phyloP scores from a whole-genome alignment of 148 eudicot species.

The Chenopodium formosanum region DNA sequence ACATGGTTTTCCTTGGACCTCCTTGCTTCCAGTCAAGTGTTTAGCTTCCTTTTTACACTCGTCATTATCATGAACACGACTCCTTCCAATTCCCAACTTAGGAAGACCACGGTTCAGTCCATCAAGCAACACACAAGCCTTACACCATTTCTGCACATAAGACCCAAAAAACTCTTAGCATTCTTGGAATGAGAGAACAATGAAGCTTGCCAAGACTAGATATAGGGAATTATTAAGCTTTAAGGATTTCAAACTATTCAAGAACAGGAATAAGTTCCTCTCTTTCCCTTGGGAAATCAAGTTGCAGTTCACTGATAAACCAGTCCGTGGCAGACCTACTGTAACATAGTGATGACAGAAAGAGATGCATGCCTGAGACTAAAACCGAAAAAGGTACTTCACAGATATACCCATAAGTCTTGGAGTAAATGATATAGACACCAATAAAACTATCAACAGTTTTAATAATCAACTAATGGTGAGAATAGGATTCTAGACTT shows the following conservation, averaged over 20 bases:
- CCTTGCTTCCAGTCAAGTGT: slow-evolving; percentile 43
- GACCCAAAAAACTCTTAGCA: slow-evolving; percentile 1
- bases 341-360: not conserved
- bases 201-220: not conserved
- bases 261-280: not conserved
- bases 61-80: slow-evolving; percentile 42
- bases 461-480: not conserved
- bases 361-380: not conserved
- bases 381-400: not conserved
- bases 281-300: not conserved
- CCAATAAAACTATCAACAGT: not conserved
- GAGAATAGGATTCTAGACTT: slow-evolving; percentile 6
- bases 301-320: not conserved
- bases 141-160: slow-evolving; percentile 88
- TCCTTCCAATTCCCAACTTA: slow-evolving; percentile 82
- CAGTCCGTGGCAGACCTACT: not conserved
- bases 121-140: slow-evolving; percentile 93
- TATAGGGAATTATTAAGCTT: not conserved
- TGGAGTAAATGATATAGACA: not conserved
- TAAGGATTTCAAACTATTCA: not conserved
- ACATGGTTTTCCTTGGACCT: slow-evolving; percentile 78
- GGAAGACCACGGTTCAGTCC: slow-evolving; percentile 95
- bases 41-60: slow-evolving; percentile 26
- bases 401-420: not conserved
- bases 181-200: not conserved